Evolutionary conservation across 2,329 filamentous ascomycete species (phyloP), one percentile per base, ranked within the genome.

Genomic region (Chalara sp.): DNA sequence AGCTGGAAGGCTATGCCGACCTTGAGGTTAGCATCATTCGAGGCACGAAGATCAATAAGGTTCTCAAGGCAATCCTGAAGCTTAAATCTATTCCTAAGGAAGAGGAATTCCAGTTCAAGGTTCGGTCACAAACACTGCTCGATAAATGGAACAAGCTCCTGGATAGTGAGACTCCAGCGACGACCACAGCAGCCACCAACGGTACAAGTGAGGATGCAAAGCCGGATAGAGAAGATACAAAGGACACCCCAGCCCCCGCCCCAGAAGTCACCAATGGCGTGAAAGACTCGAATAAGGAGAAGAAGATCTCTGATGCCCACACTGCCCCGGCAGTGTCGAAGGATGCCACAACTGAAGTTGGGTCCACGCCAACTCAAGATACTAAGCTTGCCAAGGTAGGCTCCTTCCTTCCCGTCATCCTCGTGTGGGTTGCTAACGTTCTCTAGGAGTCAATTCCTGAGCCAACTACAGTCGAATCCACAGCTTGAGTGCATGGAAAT

Each of bases 41-140:
- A 56, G 76, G 74, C 11, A 99, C 93, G 55, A 99, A 97, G 78
- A 96, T 99, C 70, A 92, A 97, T 81, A 99, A 99, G 74, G 92
- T 99, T 8, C 78, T 99, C 51, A 96, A 95, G 73, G 90, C 86
- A 5, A 93, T 99, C 58, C 75, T 96, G 62, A 96, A 96, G 74
- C 76, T 99, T 6, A 42, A 42, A 33, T 78, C 78, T 4, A 95
- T 99, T 59, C 91, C 91, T 5, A 85, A 84, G 54, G 93, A 99
- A 58, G 87, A 91, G 35, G 87, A 95, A 58, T 95, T 86, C 68
- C 74, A 87, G 50, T 96, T 99, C 80, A 95, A 93, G 73, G 75
- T 83, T 57, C 86, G 93, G 47, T 91, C 89, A 35, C 79, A 87
- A 57, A 76, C 79, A 5, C 76, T 99, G 45, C 75, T 97, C n/a